Evolutionary conservation across 768 basidiomycete species (phyloP).

Genomic region (Psilocybe sp.): DNA sequence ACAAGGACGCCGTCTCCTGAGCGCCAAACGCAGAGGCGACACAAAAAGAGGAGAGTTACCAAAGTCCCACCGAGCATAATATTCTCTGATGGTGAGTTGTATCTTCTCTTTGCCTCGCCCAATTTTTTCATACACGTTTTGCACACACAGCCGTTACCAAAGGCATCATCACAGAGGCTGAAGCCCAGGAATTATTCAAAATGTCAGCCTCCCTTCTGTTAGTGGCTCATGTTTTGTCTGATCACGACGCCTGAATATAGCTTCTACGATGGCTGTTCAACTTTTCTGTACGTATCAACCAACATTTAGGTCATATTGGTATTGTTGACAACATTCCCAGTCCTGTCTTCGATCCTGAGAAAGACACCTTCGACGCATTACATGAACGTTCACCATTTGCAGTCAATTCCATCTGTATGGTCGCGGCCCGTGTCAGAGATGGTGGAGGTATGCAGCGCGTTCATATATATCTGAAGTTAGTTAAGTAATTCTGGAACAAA

Average conservation of each 20-base stretch:
- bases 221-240: no score
- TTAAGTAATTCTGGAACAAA: slow-evolving; percentile 10
- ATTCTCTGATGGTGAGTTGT: slow-evolving; percentile 70
- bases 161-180: slow-evolving; percentile 73
- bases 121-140: slow-evolving; percentile 11
- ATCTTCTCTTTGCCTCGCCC: not conserved
- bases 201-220: slow-evolving; percentile 50
- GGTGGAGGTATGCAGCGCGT: slow-evolving; percentile 64
- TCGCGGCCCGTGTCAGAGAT: slow-evolving; percentile 86
- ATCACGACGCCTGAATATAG: slow-evolving; percentile 33
- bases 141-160: slow-evolving; percentile 71
- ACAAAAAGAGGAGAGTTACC: slow-evolving; percentile 75
- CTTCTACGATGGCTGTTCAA: slow-evolving; percentile 91
- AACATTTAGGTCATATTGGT: not conserved
- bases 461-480: not conserved
- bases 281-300: slow-evolving; percentile 21
- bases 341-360: slow-evolving; percentile 78
- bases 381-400: slow-evolving; percentile 92
- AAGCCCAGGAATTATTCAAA: slow-evolving; percentile 83
- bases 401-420: slow-evolving; percentile 90
- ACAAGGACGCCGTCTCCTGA: slow-evolving; percentile 73
- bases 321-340: slow-evolving; percentile 21
- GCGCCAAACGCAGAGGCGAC: slow-evolving; percentile 50
- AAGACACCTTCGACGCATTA: slow-evolving; percentile 85
- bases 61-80: slow-evolving; percentile 52